These are phyloP conservation scores for Plectosphaerella cucumerina DNA, from an alignment of 2,329 filamentous ascomycete species.

Conservation along the genomic window DNA sequence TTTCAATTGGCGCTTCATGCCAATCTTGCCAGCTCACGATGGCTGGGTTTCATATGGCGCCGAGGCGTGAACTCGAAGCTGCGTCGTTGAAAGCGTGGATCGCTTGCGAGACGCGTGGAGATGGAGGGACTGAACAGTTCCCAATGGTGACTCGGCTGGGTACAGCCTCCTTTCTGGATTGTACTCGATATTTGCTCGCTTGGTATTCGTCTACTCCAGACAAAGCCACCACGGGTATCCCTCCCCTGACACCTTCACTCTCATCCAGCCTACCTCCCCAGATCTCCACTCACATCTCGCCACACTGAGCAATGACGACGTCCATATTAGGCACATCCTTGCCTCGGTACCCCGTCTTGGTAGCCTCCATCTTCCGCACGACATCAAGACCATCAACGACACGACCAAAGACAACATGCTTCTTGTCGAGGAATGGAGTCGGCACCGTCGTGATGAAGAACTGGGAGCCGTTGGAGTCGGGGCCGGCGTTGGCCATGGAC, in stretches of 20 bases:
- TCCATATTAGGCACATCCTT: slow-evolving; percentile 83
- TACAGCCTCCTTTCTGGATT: too few species aligned
- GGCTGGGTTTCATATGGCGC: too few species aligned
- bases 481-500: slow-evolving; percentile 92
- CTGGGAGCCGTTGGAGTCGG: slow-evolving; percentile 89
- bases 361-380: slow-evolving; percentile 87
- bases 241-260: too few species aligned
- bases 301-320: slow-evolving; percentile 79
- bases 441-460: slow-evolving; percentile 95
- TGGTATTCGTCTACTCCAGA: not conserved
- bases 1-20: too few species aligned
- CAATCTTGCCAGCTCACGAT: too few species aligned
- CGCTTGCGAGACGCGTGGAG: too few species aligned
- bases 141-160: too few species aligned
- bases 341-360: slow-evolving; percentile 68
- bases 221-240: too few species aligned
- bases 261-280: not conserved
- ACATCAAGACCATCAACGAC: slow-evolving; percentile 89
- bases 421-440: slow-evolving; percentile 83
- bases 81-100: too few species aligned
- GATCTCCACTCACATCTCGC: slow-evolving; percentile 69
- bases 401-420: slow-evolving; percentile 93
- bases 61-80: too few species aligned
- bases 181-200: too few species aligned
- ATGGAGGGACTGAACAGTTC: too few species aligned